A percentile compares a stretch with the other conserved stretches of the same genome.
phyloP scores from a whole-genome alignment of 1,284 basidiomycete species.

The Sanguinoderma infundibulare region DNA sequence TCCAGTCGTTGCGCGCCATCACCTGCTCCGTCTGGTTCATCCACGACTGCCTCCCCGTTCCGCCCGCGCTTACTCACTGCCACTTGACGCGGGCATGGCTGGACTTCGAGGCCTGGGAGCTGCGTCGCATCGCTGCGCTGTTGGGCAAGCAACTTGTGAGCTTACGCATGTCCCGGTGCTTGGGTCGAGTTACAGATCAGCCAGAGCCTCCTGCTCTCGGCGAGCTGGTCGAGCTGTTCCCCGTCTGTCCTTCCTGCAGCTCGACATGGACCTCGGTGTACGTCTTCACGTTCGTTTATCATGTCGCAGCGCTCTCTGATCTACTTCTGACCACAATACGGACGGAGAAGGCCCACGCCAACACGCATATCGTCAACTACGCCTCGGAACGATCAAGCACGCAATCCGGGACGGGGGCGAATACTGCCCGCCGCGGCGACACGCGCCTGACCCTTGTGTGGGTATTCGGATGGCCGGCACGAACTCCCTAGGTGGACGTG shows the following conservation, averaged over 20 bases:
- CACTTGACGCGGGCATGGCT: neutral
- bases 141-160: constrained; percentile 3
- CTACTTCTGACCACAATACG: no score
- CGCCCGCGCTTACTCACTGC: constrained; percentile 2
- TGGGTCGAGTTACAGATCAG: no score
- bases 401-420: neutral
- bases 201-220: neutral
- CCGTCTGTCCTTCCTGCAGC: constrained; percentile 8
- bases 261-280: constrained; percentile 9
- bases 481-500: neutral
- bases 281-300: no score
- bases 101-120: neutral
- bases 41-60: neutral
- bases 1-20: neutral
- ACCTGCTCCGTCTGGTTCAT: neutral
- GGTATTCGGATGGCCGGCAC: neutral
- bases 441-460: constrained; percentile 1
- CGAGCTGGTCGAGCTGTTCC: constrained; percentile 1
- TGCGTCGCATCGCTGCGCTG: neutral
- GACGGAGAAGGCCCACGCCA: neutral
- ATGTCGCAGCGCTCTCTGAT: neutral
- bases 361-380: neutral
- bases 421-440: neutral
- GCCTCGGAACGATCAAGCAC: neutral
- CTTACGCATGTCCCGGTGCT: neutral